phyloP scores from a whole-genome alignment of 1,284 basidiomycete species.

The Moesziomyces sp. region DNA sequence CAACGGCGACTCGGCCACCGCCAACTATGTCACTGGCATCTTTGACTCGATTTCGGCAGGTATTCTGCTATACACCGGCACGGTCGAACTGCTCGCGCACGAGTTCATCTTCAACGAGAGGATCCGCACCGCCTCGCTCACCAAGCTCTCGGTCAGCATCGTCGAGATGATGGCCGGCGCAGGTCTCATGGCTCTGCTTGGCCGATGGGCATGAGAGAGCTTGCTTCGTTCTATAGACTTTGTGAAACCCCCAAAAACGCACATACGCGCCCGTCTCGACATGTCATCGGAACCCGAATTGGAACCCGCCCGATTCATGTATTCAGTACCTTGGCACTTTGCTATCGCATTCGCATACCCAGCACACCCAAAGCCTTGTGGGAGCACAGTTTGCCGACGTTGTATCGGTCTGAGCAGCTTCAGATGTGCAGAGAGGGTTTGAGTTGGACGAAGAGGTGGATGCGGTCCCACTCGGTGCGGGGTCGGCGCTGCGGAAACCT shows the following conservation, averaged over 20 bases:
- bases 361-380: neutral
- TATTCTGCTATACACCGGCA: slow-evolving; percentile 67
- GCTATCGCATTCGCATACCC: neutral
- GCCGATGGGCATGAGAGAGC: slow-evolving; percentile 62
- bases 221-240: neutral
- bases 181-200: slow-evolving; percentile 70
- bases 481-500: no score
- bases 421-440: neutral
- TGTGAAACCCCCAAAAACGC: neutral
- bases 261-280: neutral
- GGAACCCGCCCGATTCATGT: neutral
- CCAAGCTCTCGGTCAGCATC: slow-evolving; percentile 62
- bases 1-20: slow-evolving; percentile 62
- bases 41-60: slow-evolving; percentile 64
- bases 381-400: neutral
- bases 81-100: slow-evolving; percentile 65
- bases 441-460: neutral
- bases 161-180: slow-evolving; percentile 68
- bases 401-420: neutral
- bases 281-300: neutral
- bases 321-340: neutral
- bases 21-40: slow-evolving; percentile 63
- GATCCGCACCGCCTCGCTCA: slow-evolving; percentile 65
- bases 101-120: slow-evolving; percentile 68
- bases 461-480: no score